Conservation (phyloP, 2,329 filamentous ascomycete species). For the Colletotrichum spinosum region DNA sequence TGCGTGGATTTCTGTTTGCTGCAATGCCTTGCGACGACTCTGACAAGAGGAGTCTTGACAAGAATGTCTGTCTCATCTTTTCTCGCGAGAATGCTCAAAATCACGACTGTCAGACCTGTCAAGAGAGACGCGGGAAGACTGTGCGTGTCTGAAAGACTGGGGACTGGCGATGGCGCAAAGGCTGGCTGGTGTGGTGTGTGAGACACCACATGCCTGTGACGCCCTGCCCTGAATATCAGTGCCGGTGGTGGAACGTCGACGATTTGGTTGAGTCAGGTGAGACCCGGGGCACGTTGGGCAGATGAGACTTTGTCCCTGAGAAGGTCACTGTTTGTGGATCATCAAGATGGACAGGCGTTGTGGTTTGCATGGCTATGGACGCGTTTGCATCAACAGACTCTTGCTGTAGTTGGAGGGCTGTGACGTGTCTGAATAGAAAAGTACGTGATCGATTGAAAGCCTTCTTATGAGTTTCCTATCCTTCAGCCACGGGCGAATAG, state of each 20-base stretch:
- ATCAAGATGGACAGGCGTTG: no score
- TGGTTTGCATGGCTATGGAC: no score
- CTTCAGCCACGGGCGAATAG: no score
- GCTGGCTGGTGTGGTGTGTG: conserved; percentile 5
- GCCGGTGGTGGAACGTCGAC: no score
- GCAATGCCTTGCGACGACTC: not conserved
- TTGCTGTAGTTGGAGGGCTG: not conserved
- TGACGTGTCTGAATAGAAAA: no score
- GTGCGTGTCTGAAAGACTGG: conserved; percentile 12
- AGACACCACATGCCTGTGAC: conserved; percentile 33
- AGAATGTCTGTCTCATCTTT: not conserved
- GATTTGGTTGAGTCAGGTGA: no score
- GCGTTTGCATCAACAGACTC: not conserved
- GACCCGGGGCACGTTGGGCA: no score
- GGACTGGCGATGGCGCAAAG: not conserved
- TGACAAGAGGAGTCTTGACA: not conserved
- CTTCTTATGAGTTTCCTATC: no score
- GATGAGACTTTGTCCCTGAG: no score
- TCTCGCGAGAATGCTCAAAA: not conserved
- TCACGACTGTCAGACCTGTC: no score
- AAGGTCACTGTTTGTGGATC: no score
- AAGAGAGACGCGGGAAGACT: not conserved
- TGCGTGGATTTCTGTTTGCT: not conserved
- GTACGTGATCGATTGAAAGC: no score
- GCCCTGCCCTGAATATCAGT: not conserved